Evolutionary conservation across 2,329 filamentous ascomycete genomes (phyloP), one percentile per base, ranked within the genome.

Genomic region (Xylariales sp.): DNA sequence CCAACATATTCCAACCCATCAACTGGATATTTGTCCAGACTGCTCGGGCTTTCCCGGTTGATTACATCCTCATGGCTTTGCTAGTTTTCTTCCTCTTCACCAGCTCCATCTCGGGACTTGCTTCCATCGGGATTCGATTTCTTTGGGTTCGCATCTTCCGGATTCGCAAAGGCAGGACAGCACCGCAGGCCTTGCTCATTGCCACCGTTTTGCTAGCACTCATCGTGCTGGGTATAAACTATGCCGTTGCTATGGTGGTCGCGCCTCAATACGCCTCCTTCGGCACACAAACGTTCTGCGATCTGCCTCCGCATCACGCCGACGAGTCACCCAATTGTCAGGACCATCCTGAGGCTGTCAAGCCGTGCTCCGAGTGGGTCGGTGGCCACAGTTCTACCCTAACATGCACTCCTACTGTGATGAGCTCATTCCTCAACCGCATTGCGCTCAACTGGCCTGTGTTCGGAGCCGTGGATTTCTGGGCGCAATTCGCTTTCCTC

Each of bases 211-310:
- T 98, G 69, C 74, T 98, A 32, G 91, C 88, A 0, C 74, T 97
- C 47, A 91, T 94, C 48, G 87, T 87, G 3, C 69, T 98, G 29
- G 93, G 88, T 23, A 84, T 95, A 61, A 95, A 97, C 66, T 98
- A 97, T 61, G 81, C 88, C 7, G 70, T 97, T 29, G 85, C 88
- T 40, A 95, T 94, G 84, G 74, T 97, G 45, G 81, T 95, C n/a
- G 93, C 89, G 5, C 93, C 93, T 2, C 90, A 97, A 56, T 98
- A 98, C 59, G 81, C 91, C 32, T 94, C 85, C 38, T 98, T 88
- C 57, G 93, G 93, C 34, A 88, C 90, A 0, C 93, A 98, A 61
- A 95, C 86, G 1, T 96, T 90, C 67, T 98, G 93, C 64, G 83
- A 88, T 52, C 80, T 84, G 46, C 72, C 81, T 23, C 74, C 81